Base-by-base conservation (phyloP, 1,284 basidiomycete genomes). In the Tilletia walkeri region DNA sequence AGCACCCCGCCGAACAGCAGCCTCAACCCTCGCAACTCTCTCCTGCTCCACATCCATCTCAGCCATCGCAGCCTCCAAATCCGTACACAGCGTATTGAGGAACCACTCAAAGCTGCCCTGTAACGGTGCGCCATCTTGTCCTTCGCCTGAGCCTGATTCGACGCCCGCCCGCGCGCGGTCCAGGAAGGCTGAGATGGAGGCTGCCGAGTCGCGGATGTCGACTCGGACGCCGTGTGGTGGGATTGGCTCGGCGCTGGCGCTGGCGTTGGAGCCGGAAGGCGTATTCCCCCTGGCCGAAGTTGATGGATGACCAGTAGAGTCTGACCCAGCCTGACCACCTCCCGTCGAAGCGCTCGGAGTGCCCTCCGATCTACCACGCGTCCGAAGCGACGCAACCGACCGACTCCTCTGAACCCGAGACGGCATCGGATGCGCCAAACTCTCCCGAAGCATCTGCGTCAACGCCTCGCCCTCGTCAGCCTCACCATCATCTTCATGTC, bases 31-130 rank as follows among this genome's bases (percentile, higher is more conserved):
- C 30, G 12, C 39, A 34, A 39, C 36, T 3, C 59, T 38, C 36
- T 63, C 59, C 59, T 63, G 59, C 18, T 63, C 59, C 9, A 39
- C 12, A n/a, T 63, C 59, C 59, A 63, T 63, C 59, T 63, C 34
- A 24, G 9, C 36, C 59, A 63, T 18, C 2, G 59, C 59, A 14
- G 36, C 36, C 34, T 16, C 59, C 59, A 63, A 39, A 34, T 63
- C 59, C 36, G 12, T 63, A 16, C 34, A 10, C 6, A 63, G 14
- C 34, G 18, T 18, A 10, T 63, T 20, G 3, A 63, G 34, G 14
- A 39, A 38, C 7, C 59, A 18, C 34, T 41, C 38, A 41, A 63
- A 63, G 59, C 36, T 63, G 36, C 38, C 59, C 38, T 36, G 34
- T 16, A 41, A 16, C 9, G 18, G 16, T 34, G 34, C 30, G 30